Base-by-base conservation (phyloP, 2,329 filamentous ascomycete species). In the Onygenales sp. region DNA sequence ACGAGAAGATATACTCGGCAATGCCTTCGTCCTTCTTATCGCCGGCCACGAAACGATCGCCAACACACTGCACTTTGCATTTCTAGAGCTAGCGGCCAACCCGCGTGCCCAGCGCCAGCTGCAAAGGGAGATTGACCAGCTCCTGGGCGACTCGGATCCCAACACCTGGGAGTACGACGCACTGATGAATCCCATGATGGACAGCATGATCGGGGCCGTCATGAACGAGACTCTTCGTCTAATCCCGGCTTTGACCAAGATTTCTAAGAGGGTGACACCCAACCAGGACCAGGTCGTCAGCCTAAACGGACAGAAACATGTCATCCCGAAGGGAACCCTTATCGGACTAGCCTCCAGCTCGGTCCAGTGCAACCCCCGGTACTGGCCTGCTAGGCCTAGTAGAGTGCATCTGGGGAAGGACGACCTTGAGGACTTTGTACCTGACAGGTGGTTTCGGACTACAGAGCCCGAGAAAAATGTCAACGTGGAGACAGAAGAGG, bases 41-140 rank as follows among this genome's bases (percentile, higher is more conserved):
- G 87, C 88, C 0, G 88, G 88, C 10, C 87, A 93, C 67, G 88
- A 93, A 68, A 91, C 87, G 1, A 86, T 86, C 2, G 87, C 87
- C 47, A 88, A 87, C 66, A 79, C 81, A 3, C 74, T 90, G 40
- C 85, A 91, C 69, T 90, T 87, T 64, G 77, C 82, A 2, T 69
- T 90, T 3, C 65, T 88, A 37, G 77, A 82, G 59, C 77, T 92
- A 5, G 87, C 87, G 11, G 78, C 82, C 60, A 78, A 84, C 60
- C 81, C 81, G 5, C 68, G 73, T 1, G 78, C 78, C 1, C 88
- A 93, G 63, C 77, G 79, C 27, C 74, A 74, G 6, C 69, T 92
- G 3, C 87, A 92, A 60, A 71, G 75, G 44, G 87, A 90, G 56
- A 70, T 93, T 31, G 83, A 89, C 64, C 69, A 72, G 11, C 79